Evolutionary conservation across 257 asterid species (phyloP), one percentile per base, ranked within the genome.

Genomic region (Buddleja alternifolia): DNA sequence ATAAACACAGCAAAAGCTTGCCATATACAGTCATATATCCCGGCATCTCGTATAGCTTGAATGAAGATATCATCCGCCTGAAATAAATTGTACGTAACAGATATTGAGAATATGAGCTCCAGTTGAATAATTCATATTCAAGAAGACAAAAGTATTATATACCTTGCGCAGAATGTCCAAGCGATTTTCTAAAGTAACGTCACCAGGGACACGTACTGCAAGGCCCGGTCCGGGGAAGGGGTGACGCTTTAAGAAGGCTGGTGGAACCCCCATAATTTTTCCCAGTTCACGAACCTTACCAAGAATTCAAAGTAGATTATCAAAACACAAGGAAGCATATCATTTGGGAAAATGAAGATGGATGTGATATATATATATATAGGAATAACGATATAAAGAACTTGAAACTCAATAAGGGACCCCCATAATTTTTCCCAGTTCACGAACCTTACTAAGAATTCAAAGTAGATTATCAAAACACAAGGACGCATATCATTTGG

Each of bases 151-250:
- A 73, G 11, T 39, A 52, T 12, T 23, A 48, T 6, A 40, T 84
- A 92, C 97, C 96, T 75, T 90, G 36, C 98, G 93, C 52, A 92
- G 84, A 74, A 79, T 84, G 23, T 92, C 98, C 89, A 92, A 80
- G 15, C 85, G 85, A 62, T 92, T 84, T 64, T 83, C 96, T 66
- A 84, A 73, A 61, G 98, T 92, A 73, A 92, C 98, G 60, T 92
- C 98, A 65, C 98, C 98, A 56, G 90, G 88, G 62, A 92, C 86
- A 53, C 98, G 88, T 11, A 89, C 96, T 11, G 95, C 98, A 67
- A 92, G 95, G 60, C 98, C 96, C 0, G 96, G 98, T 46, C 98
- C 98, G 2, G 98, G 98, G 88, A 92, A 92, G 0, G 98, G 98
- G 64, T 92, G 98, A 63, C 98, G 93, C 77, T 80, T 84, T 77